phyloP scores from a whole-genome alignment of 441 rosid species.

The Adansonia madagascariensis region DNA sequence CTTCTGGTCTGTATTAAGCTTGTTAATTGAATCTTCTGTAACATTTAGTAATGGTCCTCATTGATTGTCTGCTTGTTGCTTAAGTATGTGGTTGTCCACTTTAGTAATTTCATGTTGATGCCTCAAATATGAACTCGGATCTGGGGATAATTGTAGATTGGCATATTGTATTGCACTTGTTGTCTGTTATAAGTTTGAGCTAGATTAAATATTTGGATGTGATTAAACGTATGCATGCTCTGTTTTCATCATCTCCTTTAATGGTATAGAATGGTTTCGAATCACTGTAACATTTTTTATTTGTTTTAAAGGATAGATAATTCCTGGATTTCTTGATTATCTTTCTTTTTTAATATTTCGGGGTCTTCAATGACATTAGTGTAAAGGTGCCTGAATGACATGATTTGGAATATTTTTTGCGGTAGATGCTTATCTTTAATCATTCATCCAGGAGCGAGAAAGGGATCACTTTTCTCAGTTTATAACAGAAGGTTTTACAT shows the following conservation, averaged over 20 bases:
- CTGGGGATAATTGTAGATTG: neutral
- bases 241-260: neutral
- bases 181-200: neutral
- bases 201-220: neutral
- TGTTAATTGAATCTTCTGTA: neutral
- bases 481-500: conserved; percentile 89
- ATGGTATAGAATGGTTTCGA: neutral
- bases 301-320: neutral
- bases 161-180: neutral
- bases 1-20: neutral
- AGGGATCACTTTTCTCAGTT: conserved; percentile 97
- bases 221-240: neutral
- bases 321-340: neutral
- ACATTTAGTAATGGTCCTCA: neutral
- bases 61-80: neutral
- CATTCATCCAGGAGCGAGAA: conserved; percentile 69
- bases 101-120: neutral
- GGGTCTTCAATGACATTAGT: neutral
- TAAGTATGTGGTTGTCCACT: neutral
- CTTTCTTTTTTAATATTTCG: neutral
- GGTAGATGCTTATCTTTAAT: conserved; percentile 10
- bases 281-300: neutral
- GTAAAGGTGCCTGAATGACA: neutral
- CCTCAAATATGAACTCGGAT: neutral
- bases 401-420: conserved; percentile 2